Conservation (phyloP, 2,329 filamentous ascomycete species). For the Coniochaeta sp. region DNA sequence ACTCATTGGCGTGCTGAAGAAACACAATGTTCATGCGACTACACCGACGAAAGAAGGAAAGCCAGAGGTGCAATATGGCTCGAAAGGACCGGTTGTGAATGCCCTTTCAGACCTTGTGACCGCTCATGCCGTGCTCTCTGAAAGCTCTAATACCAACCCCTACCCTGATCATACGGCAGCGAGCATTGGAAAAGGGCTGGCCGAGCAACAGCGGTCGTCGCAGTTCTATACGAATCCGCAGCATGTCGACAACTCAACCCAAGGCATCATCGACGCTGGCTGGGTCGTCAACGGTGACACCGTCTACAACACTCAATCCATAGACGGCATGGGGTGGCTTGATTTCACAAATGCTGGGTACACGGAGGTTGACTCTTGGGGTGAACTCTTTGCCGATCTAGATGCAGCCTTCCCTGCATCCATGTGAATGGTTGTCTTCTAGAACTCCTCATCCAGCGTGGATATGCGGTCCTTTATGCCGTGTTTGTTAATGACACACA, state of each 20-base stretch:
- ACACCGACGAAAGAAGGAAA: not conserved
- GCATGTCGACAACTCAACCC: not conserved
- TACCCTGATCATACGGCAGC: not conserved
- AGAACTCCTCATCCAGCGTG: not conserved
- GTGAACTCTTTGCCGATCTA: constrained; percentile 13
- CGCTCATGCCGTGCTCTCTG: not conserved
- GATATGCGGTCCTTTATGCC: too few relatives aligned
- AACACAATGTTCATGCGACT: constrained; percentile 5
- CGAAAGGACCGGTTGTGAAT: not conserved
- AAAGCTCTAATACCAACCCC: too few relatives aligned
- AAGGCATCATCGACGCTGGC: not conserved
- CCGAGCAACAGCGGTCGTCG: not conserved
- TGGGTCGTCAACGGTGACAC: not conserved
- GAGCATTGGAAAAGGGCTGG: not conserved
- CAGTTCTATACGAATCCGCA: not conserved
- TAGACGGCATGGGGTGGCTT: constrained; percentile 3
- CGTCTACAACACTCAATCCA: not conserved
- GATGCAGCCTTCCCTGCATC: not conserved
- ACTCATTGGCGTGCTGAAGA: constrained; percentile 7
- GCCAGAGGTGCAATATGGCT: not conserved
- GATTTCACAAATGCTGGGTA: constrained; percentile 4
- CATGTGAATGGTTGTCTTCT: not conserved
- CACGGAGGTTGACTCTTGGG: constrained; percentile 7
- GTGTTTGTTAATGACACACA: too few relatives aligned
- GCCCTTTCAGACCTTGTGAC: not conserved